phyloP scores from a whole-genome alignment of 2,329 filamentous ascomycete species.

The Leptographium lundbergii region DNA sequence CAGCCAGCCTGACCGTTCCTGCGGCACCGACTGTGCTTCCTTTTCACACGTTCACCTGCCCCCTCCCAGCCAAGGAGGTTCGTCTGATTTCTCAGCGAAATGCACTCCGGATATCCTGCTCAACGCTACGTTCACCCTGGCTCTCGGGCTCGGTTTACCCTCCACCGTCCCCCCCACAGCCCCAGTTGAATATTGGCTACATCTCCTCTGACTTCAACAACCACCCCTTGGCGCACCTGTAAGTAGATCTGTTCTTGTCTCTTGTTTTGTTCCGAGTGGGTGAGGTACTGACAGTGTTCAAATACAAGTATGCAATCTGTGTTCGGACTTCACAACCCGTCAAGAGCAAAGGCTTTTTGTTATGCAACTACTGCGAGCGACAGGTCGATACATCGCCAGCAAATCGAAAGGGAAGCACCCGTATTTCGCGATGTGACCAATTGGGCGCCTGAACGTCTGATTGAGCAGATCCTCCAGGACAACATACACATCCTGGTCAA shows the following conservation, averaged over 20 bases:
- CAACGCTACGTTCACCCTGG: conserved; percentile 79
- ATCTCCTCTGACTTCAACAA: conserved; percentile 99
- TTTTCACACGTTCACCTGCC: conserved; percentile 96
- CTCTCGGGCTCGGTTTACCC: conserved; percentile 67
- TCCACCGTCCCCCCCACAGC: conserved; percentile 72
- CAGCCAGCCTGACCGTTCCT: conserved; percentile 60
- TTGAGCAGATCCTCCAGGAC: conserved; percentile 76
- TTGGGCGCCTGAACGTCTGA: conserved; percentile 74
- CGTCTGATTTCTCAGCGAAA: conserved; percentile 92
- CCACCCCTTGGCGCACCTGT: conserved; percentile 84
- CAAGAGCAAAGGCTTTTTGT: conserved; percentile 72
- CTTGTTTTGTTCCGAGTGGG: neutral
- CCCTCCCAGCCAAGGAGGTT: conserved; percentile 81
- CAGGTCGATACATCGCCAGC: conserved; percentile 72
- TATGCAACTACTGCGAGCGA: conserved; percentile 93
- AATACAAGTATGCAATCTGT: conserved; percentile 88
- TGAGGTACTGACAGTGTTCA: neutral
- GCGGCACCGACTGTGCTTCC: conserved; percentile 88
- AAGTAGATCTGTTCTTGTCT: conserved; percentile 19
- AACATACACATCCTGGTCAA: conserved; percentile 92
- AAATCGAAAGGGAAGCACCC: conserved; percentile 87
- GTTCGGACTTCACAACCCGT: conserved; percentile 74
- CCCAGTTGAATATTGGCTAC: conserved; percentile 84
- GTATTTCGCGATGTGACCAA: conserved; percentile 79
- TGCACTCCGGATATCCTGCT: conserved; percentile 81